Evolutionary conservation across 108 stramenopile genomes (phyloP).

Genomic region (Skeletonema potamos): DNA sequence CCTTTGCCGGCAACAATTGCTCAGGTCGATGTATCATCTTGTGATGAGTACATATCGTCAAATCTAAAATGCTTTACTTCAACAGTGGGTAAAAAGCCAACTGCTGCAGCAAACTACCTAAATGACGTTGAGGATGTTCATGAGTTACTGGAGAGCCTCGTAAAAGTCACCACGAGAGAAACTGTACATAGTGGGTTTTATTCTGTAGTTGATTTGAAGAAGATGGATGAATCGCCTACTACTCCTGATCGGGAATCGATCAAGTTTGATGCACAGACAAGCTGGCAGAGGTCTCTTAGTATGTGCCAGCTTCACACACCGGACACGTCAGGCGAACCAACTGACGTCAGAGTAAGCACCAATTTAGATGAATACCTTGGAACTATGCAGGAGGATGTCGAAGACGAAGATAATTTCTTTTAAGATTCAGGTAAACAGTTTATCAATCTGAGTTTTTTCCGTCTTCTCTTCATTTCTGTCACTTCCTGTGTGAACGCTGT

Average conservation of each 20-base stretch:
- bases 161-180: slow-evolving; percentile 75
- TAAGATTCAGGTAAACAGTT: neutral
- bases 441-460: neutral
- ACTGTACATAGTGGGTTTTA: slow-evolving; percentile 56
- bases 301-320: slow-evolving; percentile 34
- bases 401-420: slow-evolving; percentile 73
- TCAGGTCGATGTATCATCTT: slow-evolving; percentile 76
- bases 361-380: slow-evolving; percentile 63
- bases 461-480: neutral
- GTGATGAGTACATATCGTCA: slow-evolving; percentile 64
- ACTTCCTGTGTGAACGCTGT: neutral
- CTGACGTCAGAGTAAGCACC: slow-evolving; percentile 34
- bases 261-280: slow-evolving; percentile 21
- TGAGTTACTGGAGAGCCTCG: slow-evolving; percentile 85
- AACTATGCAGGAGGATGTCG: slow-evolving; percentile 66
- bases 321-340: slow-evolving; percentile 2
- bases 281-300: slow-evolving; percentile 37
- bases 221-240: slow-evolving; percentile 23
- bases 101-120: slow-evolving; percentile 92
- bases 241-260: slow-evolving; percentile 19
- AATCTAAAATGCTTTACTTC: slow-evolving; percentile 82
- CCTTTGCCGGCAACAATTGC: slow-evolving; percentile 72
- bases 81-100: slow-evolving; percentile 97
- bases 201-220: slow-evolving; percentile 69
- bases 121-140: slow-evolving; percentile 92